phyloP scores from a whole-genome alignment of 139 green algal species.

The Chlorella sp. region DNA sequence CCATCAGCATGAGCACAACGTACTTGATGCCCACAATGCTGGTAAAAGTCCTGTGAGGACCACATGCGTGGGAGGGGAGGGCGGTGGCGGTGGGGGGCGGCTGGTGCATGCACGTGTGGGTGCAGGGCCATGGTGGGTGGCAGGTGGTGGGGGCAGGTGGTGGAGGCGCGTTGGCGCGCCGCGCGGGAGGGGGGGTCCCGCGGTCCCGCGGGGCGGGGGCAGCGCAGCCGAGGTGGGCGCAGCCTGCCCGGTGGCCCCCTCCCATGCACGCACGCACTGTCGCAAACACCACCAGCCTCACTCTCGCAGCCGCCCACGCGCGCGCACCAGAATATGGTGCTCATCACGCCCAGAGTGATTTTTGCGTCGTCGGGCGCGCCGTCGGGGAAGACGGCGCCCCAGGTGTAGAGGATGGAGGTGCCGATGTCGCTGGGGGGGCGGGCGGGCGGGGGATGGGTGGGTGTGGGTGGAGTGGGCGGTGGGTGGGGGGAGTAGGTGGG shows the following conservation, averaged over 20 bases:
- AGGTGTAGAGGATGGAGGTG: conserved; percentile 72
- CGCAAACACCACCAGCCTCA: not conserved
- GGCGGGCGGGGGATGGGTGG: not conserved
- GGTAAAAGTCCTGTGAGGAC: too few species aligned
- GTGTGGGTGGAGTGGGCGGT: not conserved
- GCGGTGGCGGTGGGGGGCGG: not conserved
- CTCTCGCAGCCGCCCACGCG: not conserved
- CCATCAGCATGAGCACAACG: conserved; percentile 59
- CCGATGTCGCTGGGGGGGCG: not conserved
- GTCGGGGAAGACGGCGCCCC: conserved; percentile 42
- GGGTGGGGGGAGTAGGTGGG: not conserved
- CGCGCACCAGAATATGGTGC: conserved; percentile 68
- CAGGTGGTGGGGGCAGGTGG: not conserved
- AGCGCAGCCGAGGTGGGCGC: not conserved
- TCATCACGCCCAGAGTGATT: conserved; percentile 51
- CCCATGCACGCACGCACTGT: not conserved
- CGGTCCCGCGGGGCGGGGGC: not conserved
- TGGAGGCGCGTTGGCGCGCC: not conserved
- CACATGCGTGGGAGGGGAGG: not conserved
- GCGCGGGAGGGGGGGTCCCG: not conserved
- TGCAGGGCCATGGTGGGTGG: too few species aligned
- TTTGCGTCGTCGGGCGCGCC: conserved; percentile 19
- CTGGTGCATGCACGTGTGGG: too few species aligned
- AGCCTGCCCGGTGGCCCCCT: not conserved
- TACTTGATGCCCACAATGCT: conserved; percentile 35